Percentiles rank a stretch among this genome's conserved stretches.
Evolutionary conservation across 192 early-diverging fungal genomes (phyloP).

Genomic region (Mortierella claussenii): DNA sequence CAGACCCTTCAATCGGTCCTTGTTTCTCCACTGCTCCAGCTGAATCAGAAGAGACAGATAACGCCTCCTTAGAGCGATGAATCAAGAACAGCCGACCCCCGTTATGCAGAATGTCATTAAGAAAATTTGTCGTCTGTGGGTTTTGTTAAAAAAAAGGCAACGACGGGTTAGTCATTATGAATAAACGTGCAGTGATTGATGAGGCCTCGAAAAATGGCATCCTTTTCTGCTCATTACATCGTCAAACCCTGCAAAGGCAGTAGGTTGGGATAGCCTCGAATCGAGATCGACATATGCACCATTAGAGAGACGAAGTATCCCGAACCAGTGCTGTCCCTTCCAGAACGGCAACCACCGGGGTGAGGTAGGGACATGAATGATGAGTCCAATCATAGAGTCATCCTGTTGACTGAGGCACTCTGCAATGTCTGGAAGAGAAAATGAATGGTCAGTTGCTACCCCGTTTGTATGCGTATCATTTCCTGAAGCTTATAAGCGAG

Average conservation of each 20-base stretch:
- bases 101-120: slow-evolving; percentile 15
- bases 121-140: slow-evolving; percentile 20
- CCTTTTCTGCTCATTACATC: slow-evolving; percentile 17
- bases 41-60: background rate
- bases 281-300: slow-evolving; percentile 42
- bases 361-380: slow-evolving; percentile 39
- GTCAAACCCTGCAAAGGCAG: slow-evolving; percentile 38
- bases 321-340: slow-evolving; percentile 52
- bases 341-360: slow-evolving; percentile 46
- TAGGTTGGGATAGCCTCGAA: slow-evolving; percentile 32
- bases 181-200: no score
- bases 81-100: slow-evolving; percentile 45
- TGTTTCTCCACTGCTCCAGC: background rate
- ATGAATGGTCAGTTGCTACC: no score
- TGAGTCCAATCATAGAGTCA: slow-evolving; percentile 41
- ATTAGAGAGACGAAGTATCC: slow-evolving; percentile 37
- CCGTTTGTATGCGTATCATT: background rate
- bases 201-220: background rate
- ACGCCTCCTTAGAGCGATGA: slow-evolving; percentile 2
- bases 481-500: background rate
- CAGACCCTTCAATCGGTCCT: background rate
- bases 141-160: background rate
- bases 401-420: slow-evolving; percentile 43
- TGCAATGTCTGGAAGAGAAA: slow-evolving; percentile 23
- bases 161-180: background rate